Percentiles rank a stretch among this genome's conserved stretches.
Evolutionary conservation across 2,329 filamentous ascomycete genomes (phyloP).

Genomic region (Pyricularia grisea): DNA sequence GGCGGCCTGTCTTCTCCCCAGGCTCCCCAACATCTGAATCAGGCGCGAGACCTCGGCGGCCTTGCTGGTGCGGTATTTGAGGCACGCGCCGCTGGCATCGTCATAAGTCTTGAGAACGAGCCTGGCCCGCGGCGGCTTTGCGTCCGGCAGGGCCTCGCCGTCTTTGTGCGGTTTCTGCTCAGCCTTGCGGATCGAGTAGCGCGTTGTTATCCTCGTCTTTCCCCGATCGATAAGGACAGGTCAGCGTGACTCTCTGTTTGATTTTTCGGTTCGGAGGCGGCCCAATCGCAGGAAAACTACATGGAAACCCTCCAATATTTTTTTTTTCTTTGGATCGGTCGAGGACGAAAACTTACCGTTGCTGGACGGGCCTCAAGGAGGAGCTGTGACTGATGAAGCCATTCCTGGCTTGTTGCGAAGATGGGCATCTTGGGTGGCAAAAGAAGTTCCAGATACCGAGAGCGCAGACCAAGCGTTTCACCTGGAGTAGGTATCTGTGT

Average conservation of each 20-base stretch:
- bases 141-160: constrained; percentile 10
- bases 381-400: constrained; percentile 78
- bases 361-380: constrained; percentile 79
- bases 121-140: constrained; percentile 50
- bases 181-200: constrained; percentile 64
- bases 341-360: constrained; percentile 48
- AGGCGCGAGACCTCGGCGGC: constrained; percentile 81
- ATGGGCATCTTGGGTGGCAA: constrained; percentile 55
- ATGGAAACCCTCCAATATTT: too few species aligned
- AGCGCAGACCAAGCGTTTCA: background rate
- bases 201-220: constrained; percentile 84
- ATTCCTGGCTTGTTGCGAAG: constrained; percentile 76
- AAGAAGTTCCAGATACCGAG: background rate
- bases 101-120: constrained; percentile 88
- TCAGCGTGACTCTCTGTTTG: too few species aligned
- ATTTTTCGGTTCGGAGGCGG: too few species aligned
- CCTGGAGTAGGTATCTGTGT: background rate
- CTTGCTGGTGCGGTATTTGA: constrained; percentile 90
- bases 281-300: too few species aligned
- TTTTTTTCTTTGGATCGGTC: too few species aligned
- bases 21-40: constrained; percentile 63
- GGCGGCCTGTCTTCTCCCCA: constrained; percentile 62
- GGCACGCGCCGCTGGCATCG: constrained; percentile 65
- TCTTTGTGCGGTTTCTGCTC: constrained; percentile 11
- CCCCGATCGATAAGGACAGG: background rate